Base-by-base conservation (phyloP, 2,329 filamentous ascomycete species). In the Colletotrichum sp. region DNA sequence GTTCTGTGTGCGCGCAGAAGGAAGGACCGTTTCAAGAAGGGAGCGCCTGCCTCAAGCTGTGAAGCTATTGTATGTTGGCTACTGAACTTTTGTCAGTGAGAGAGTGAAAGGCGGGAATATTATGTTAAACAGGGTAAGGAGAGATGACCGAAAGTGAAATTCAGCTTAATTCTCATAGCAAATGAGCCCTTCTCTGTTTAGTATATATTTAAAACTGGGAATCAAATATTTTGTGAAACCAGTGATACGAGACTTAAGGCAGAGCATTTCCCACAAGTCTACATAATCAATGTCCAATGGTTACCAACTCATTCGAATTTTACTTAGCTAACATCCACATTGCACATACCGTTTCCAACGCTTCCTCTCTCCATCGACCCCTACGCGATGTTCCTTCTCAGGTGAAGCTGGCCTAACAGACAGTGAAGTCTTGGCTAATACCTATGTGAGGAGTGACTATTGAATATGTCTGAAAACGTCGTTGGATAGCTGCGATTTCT, bases 61-160 rank as follows among this genome's bases (percentile, higher is more conserved):
- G 43, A 52, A 52, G n/a, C 10, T 8, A 24, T 21, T 52, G 10
- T 8, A 13, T 21, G 9, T 52, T 52, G n/a, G 10, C n/a, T 8
- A 13, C 10, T 52, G 43, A 21, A 21, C n/a, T 52, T 6, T 24
- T 52, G 43, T 52, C 10, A 52, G n/a, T 52, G 10, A 4, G n/a
- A 24, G 43, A 24, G n/a, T 21, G 9, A 24, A 24, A 52, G 12
- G 43, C 1, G n/a, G n/a, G n/a, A 52, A 13, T 32, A 3, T 13
- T 1, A 5, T 21, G 0, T 52, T 4, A 52, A 21, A 8, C 10
- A 52, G 6, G 6, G 6, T 52, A 13, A 7, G n/a, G 1, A 48
- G 38, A 48, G 9, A 48, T 48, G 36, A 8, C 18, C 8, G 1
- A 12, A 13, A 13, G 10, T 24, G 6, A 24, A 13, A 52, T 52